Percentiles rank a stretch among this genome's conserved stretches.
phyloP scores from a whole-genome alignment of 169 alveolate species.

The Plasmodium sp. region DNA sequence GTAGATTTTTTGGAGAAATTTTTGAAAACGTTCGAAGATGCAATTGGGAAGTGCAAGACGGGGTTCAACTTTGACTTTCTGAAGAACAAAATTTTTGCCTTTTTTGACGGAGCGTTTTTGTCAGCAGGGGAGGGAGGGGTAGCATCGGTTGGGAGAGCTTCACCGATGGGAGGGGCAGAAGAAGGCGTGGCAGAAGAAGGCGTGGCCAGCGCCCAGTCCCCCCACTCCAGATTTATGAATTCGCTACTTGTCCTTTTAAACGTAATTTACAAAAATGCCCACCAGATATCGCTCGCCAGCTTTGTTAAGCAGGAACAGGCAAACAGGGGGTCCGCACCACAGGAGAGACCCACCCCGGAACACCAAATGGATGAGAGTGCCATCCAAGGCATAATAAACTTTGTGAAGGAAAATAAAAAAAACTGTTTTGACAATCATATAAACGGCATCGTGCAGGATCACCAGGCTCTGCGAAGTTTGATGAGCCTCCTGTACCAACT shows the following conservation, averaged over 20 bases:
- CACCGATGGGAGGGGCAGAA: too few relatives aligned
- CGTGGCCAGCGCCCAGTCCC: neutral
- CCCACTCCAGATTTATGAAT: constrained; percentile 14
- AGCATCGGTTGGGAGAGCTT: neutral
- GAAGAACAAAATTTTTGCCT: constrained; percentile 25
- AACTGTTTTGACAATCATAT: constrained; percentile 4
- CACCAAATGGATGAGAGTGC: neutral
- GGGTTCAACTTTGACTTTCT: constrained; percentile 32
- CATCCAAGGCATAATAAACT: neutral
- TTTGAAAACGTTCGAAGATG: constrained; percentile 14
- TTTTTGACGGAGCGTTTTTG: constrained; percentile 20
- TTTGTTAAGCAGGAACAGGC: neutral
- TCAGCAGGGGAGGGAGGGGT: neutral
- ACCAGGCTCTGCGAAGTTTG: constrained; percentile 8
- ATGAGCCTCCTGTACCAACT: neutral
- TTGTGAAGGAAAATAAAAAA: constrained; percentile 48
- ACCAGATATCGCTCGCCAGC: constrained; percentile 10
- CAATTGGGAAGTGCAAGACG: constrained; percentile 25
- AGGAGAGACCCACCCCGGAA: neutral
- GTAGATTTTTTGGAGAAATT: constrained; percentile 15
- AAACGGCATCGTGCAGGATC: constrained; percentile 1
- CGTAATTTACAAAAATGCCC: constrained; percentile 17
- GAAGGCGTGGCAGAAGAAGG: neutral
- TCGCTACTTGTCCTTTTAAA: constrained; percentile 40
- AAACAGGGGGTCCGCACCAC: neutral